Base-by-base conservation (phyloP, 2,329 filamentous ascomycete genomes). In the Aureobasidium pullulans region DNA sequence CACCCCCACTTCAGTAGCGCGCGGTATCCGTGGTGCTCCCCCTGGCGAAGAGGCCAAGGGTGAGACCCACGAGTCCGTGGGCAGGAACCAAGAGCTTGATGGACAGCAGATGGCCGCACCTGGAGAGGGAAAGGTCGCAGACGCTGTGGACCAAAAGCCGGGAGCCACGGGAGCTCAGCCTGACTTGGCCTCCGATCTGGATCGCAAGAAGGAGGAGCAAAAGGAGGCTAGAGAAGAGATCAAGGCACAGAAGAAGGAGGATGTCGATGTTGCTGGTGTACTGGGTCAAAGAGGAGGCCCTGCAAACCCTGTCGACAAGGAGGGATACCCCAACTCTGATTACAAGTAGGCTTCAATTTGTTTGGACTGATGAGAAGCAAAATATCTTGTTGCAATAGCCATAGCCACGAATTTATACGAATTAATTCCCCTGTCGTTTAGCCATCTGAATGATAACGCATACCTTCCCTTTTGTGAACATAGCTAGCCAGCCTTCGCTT, bases 131-230 rank as follows among this genome's bases (percentile, higher is more conserved):
- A 67, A 70, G 40, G 71, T 80, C 5, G 69, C 70, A 1, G 70
- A 70, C 44, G 76, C 76, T 0, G 77, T 79, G 8, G 68, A 69
- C 9, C 39, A 59, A 23, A 68, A 71, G 65, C 69, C 72, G 3
- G 76, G 75, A 13, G 68, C 69, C 16, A 65, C 66, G 28, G 70
- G 70, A 4, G 63, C 61, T 8, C 66, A 76, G 68, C 68, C 65
- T 6, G 76, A 75, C 44, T 60, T 79, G 56, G 76, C 74, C 61
- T 69, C 63, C 6, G 76, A 78, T 69, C 64, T 79, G 64, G 77
- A 79, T 10, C 69, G 75, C 68, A 80, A 80, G 69, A 80, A 79
- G 68, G 75, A 70, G 2, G 77, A 79, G 70, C 77, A 80, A 65
- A 70, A 72, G 8, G 72, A 71, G 15, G 66, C 70, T 28, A 66